Evolutionary conservation across 495 filamentous ascomycete genomes (phyloP), one percentile per base, ranked within the genome.

Genomic region (Hypoxylon rickii): DNA sequence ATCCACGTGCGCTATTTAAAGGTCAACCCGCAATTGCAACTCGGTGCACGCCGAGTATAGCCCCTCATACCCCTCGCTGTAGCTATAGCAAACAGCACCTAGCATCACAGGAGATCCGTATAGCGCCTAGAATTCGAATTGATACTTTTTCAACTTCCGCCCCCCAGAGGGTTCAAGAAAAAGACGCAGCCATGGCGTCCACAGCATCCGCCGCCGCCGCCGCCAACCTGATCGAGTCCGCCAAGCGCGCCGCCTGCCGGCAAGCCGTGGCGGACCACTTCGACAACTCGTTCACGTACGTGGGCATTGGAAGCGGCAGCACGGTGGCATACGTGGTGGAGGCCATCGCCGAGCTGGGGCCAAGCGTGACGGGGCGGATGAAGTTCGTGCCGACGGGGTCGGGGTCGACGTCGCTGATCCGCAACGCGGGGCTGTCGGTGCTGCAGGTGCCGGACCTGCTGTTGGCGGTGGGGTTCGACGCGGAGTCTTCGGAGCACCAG

Each of bases 251-350:
- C 12, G 94, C 94, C 62, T 93, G 92, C 41, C 83, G 76, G 70
- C 82, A 85, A 51, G 95, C 94, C 46, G 92, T 98, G 15, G 74
- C 80, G 8, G 91, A 94, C 53, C 84, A 97, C 78, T 93, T 96
- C 73, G 77, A 82, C 36, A 76, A 85, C 41, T 62, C 78, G 45
- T 87, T 86, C 66, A 82, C 78, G 46, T 88, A 86, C 68, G 83
- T 97, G 59, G 94, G 94, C 59, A 97, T 98, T 71, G 94, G 94
- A 47, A 92, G 87, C 50, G 94, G 94, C 51, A 91, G 86, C 45
- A 98, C 94, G 1, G 90, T 98, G 26, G 85, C 95, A 63, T 95
- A 96, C 72, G 94, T 97, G 11, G 92, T 98, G 44, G 89, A 96
- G 64, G 92, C 92, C 32, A 98, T 98, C 73, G 86, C 87, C 57